Evolutionary conservation across 768 basidiomycete species (phyloP).

Genomic region (Boletus rex-veris): DNA sequence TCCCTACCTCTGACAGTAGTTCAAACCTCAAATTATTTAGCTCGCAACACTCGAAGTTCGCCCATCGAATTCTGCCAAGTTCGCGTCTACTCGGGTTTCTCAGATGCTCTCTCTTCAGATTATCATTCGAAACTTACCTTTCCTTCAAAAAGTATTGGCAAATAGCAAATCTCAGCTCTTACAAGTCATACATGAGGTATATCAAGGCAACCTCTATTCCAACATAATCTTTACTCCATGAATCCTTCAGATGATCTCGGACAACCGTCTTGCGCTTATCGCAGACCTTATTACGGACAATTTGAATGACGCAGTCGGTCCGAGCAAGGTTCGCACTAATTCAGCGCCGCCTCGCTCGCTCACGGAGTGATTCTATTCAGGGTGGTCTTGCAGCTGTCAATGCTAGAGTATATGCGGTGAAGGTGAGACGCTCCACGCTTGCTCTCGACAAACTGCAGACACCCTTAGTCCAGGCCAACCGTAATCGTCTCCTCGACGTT

Average conservation of each 20-base stretch:
- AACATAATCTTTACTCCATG: background rate
- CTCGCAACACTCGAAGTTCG: slow-evolving; percentile 63
- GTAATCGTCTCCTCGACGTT: slow-evolving; percentile 84
- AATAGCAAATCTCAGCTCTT: slow-evolving; percentile 60
- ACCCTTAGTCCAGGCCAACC: slow-evolving; percentile 52
- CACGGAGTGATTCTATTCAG: slow-evolving; percentile 32
- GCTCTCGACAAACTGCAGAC: background rate
- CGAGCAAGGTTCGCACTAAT: slow-evolving; percentile 50
- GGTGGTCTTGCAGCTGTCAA: slow-evolving; percentile 73
- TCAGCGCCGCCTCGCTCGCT: background rate
- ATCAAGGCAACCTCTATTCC: background rate
- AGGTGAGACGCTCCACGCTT: slow-evolving; percentile 33
- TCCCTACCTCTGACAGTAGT: background rate
- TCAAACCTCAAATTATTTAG: slow-evolving; percentile 34
- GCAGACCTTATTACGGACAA: slow-evolving; percentile 53
- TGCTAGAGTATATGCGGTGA: slow-evolving; percentile 86
- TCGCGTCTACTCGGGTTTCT: slow-evolving; percentile 63
- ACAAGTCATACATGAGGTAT: slow-evolving; percentile 56
- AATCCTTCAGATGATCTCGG: slow-evolving; percentile 60
- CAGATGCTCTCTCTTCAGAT: slow-evolving; percentile 80
- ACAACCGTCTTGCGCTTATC: slow-evolving; percentile 66
- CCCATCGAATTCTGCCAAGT: slow-evolving; percentile 51
- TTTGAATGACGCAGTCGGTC: slow-evolving; percentile 68
- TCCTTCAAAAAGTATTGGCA: slow-evolving; percentile 57
- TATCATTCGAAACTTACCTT: slow-evolving; percentile 63